Conservation (phyloP, 2,329 filamentous ascomycete genomes). For the Hirsutella minnesotensis region DNA sequence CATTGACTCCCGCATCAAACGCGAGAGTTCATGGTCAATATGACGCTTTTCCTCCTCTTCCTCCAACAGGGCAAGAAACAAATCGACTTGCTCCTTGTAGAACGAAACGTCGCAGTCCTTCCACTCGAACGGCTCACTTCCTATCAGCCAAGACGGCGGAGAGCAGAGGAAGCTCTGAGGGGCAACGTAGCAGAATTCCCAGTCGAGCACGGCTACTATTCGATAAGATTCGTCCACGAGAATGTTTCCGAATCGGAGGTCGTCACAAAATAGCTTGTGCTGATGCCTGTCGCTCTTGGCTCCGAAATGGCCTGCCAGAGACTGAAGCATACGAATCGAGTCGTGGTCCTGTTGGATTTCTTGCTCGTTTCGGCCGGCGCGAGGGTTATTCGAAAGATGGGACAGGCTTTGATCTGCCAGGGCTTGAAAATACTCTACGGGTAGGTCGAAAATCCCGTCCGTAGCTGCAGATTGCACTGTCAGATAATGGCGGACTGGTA, state of each 20-base stretch:
- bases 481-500: not conserved
- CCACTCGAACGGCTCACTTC: conserved; percentile 2
- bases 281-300: not conserved
- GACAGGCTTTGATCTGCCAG: not conserved
- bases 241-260: conserved; percentile 2
- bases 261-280: conserved; percentile 1
- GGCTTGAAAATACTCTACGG: not conserved
- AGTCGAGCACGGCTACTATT: conserved; percentile 3
- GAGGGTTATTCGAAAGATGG: not conserved
- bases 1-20: conserved; percentile 2
- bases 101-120: not conserved
- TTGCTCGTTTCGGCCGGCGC: not conserved
- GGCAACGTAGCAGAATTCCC: conserved; percentile 3
- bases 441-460: not conserved
- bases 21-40: not conserved
- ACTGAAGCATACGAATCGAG: not conserved
- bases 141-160: conserved; percentile 3
- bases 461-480: not conserved
- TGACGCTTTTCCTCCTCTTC: conserved; percentile 1
- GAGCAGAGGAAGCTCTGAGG: conserved; percentile 2
- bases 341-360: not conserved
- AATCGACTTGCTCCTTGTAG: not conserved
- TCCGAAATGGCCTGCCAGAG: not conserved
- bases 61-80: conserved; percentile 1
- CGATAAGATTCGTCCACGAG: conserved; percentile 3